A percentile compares a stretch with the other conserved stretches of the same genome.
Evolutionary conservation across 352 stramenopile species (phyloP).

Genomic region (Globisporangium viniferum): DNA sequence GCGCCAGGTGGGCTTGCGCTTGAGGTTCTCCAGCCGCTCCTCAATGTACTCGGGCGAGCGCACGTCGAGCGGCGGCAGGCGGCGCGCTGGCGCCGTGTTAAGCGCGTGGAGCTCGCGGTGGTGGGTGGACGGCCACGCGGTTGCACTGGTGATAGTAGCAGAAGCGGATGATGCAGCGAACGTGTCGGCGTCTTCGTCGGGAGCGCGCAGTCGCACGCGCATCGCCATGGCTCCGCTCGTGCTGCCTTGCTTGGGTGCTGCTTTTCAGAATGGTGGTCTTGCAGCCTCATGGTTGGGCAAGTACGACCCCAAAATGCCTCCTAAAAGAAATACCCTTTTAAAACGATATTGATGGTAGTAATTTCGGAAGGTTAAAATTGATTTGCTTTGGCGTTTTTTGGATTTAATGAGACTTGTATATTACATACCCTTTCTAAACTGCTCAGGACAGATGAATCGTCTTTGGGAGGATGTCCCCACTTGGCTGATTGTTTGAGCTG

Average conservation of each 20-base stretch:
- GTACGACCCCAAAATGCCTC: neutral
- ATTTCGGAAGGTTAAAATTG: neutral
- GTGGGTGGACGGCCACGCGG: slow-evolving; percentile 24
- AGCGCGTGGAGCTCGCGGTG: slow-evolving; percentile 12
- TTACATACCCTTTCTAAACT: neutral
- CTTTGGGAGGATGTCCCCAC: neutral
- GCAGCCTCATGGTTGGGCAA: neutral
- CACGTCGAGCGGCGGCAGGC: slow-evolving; percentile 59
- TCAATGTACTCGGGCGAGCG: slow-evolving; percentile 81
- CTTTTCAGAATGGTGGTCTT: neutral
- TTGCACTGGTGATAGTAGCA: neutral
- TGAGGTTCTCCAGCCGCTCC: slow-evolving; percentile 84
- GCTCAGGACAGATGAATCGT: too few relatives aligned
- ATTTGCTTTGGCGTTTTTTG: neutral
- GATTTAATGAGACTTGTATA: neutral
- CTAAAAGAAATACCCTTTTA: neutral
- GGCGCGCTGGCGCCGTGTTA: slow-evolving; percentile 19
- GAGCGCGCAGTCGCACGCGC: slow-evolving; percentile 63
- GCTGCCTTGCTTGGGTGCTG: neutral
- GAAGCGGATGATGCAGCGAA: neutral
- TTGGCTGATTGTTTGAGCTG: neutral
- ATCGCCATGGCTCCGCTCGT: slow-evolving; percentile 24
- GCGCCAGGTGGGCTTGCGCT: slow-evolving; percentile 57
- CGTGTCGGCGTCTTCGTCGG: slow-evolving; percentile 35
- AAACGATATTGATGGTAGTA: neutral